phyloP scores from a whole-genome alignment of 352 stramenopile species.

The Blastocystis sp. region DNA sequence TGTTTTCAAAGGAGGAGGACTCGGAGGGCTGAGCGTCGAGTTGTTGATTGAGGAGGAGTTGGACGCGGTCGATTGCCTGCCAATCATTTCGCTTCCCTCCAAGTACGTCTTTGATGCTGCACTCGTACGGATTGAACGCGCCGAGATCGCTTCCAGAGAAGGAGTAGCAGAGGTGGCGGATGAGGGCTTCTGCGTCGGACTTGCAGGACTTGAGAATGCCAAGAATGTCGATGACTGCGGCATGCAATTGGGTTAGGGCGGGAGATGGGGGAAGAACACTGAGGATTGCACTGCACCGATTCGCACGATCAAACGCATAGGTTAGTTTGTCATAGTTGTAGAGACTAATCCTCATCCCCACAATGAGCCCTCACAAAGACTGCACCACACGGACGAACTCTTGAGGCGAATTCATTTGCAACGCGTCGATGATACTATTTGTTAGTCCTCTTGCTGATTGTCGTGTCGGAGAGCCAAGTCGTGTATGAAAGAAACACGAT shows the following conservation, averaged over 20 bases:
- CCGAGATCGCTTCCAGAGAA: neutral
- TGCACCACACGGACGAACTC: neutral
- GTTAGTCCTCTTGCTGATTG: neutral
- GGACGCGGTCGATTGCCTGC: neutral
- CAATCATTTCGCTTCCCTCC: neutral
- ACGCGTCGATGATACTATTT: neutral
- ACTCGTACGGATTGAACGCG: neutral
- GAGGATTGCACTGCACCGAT: neutral
- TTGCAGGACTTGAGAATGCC: neutral
- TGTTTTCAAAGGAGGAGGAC: conserved; percentile 22
- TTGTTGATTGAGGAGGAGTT: neutral
- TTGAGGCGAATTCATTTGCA: neutral
- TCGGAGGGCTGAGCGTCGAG: neutral
- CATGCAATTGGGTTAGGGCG: neutral
- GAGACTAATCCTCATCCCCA: neutral
- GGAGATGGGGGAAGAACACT: neutral
- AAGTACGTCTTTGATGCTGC: neutral
- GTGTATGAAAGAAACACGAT: conserved; percentile 63
- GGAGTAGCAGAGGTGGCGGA: neutral
- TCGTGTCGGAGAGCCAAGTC: conserved; percentile 6
- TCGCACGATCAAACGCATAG: neutral
- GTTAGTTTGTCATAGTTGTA: neutral
- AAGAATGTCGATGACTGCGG: neutral
- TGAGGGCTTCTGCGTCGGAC: neutral
- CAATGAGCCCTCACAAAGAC: neutral